Evolutionary conservation across 2,329 filamentous ascomycete species (phyloP).

Genomic region (Colletotrichum scovillei): DNA sequence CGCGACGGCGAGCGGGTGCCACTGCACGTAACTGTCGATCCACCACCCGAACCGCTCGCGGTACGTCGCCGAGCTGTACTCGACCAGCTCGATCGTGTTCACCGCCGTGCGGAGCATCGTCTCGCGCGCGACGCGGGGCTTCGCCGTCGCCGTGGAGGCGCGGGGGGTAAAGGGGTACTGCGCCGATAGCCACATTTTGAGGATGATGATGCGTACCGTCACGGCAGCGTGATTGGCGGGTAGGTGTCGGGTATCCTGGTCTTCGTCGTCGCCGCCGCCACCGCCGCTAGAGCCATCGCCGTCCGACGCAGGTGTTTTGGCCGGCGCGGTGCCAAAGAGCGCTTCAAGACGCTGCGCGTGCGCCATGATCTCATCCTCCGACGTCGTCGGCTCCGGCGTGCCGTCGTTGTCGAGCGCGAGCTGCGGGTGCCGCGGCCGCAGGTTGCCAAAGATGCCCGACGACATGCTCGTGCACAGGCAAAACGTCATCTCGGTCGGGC

Average conservation of each 20-base stretch:
- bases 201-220: slow-evolving; percentile 54
- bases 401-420: slow-evolving; percentile 29
- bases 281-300: not conserved
- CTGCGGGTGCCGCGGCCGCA: slow-evolving; percentile 49
- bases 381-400: slow-evolving; percentile 34
- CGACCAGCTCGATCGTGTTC: slow-evolving; percentile 56
- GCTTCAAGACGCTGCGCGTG: slow-evolving; percentile 52
- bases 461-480: slow-evolving; percentile 52
- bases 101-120: slow-evolving; percentile 60
- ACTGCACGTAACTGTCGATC: slow-evolving; percentile 62
- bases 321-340: slow-evolving; percentile 51
- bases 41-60: slow-evolving; percentile 58
- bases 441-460: slow-evolving; percentile 51
- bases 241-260: slow-evolving; percentile 39
- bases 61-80: slow-evolving; percentile 46
- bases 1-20: slow-evolving; percentile 65
- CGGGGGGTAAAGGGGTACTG: slow-evolving; percentile 56
- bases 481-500: slow-evolving; percentile 55
- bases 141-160: slow-evolving; percentile 37
- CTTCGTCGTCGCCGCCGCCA: not conserved
- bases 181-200: slow-evolving; percentile 58
- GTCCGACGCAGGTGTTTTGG: slow-evolving; percentile 32
- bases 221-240: slow-evolving; percentile 51
- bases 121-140: slow-evolving; percentile 50
- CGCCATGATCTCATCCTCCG: slow-evolving; percentile 53